phyloP scores from a whole-genome alignment of 495 filamentous ascomycete species.

The Chaetomium tenue region DNA sequence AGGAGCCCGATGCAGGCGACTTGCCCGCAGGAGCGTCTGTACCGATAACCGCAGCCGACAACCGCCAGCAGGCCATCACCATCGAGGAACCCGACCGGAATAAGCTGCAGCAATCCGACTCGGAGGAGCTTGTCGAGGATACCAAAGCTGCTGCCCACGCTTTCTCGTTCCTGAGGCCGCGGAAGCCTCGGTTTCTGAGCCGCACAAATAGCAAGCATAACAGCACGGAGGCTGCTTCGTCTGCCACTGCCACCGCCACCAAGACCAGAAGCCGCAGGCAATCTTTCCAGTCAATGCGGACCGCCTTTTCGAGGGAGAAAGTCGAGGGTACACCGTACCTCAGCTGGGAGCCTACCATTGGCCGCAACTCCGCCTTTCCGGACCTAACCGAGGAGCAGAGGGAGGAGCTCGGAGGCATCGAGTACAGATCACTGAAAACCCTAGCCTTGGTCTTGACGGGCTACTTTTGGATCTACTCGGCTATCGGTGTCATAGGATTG shows the following conservation, averaged over 20 bases:
- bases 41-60: conserved; percentile 29
- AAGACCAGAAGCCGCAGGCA: conserved; percentile 23
- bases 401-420: conserved; percentile 90
- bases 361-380: conserved; percentile 86
- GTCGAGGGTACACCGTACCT: conserved; percentile 73
- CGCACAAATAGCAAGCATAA: conserved; percentile 23
- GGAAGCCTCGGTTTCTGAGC: conserved; percentile 34
- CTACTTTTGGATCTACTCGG: conserved; percentile 75
- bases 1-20: conserved; percentile 26
- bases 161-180: conserved; percentile 37
- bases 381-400: conserved; percentile 85
- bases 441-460: conserved; percentile 69
- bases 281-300: conserved; percentile 34
- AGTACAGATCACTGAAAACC: conserved; percentile 88
- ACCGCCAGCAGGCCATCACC: conserved; percentile 57
- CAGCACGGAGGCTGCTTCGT: conserved; percentile 23
- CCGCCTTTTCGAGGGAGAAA: conserved; percentile 46
- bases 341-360: conserved; percentile 89
- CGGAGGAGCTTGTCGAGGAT: conserved; percentile 40
- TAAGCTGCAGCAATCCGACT: conserved; percentile 30
- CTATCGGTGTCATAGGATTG: conserved; percentile 69
- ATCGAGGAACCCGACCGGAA: conserved; percentile 59
- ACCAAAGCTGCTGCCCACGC: conserved; percentile 36
- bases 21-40: conserved; percentile 15
- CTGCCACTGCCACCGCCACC: neutral